phyloP scores from a whole-genome alignment of 148 eudicot genomes.

The Mesembryanthemum crystallinum region DNA sequence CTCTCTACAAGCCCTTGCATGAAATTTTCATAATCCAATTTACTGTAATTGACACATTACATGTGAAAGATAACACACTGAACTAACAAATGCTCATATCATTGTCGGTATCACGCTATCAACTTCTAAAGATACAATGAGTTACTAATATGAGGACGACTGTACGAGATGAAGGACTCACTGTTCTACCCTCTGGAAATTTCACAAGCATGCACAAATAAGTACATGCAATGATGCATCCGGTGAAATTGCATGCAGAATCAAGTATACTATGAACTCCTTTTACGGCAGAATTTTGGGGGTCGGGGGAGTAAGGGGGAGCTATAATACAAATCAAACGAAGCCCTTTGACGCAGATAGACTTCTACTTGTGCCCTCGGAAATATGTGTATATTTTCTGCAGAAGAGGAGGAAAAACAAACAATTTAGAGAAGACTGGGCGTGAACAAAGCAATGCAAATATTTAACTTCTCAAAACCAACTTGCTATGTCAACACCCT shows the following conservation, averaged over 20 bases:
- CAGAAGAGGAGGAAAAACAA: conserved; percentile 18
- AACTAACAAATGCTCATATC: not conserved
- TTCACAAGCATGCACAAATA: conserved; percentile 35
- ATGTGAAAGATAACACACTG: not conserved
- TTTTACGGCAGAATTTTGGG: not conserved
- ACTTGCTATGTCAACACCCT: not conserved
- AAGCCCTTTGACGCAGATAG: conserved; percentile 18
- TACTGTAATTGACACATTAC: not conserved
- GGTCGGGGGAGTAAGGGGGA: not conserved
- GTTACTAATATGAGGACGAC: not conserved
- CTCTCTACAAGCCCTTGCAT: not conserved
- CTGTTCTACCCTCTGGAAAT: not conserved
- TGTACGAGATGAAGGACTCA: not conserved
- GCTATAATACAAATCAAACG: conserved; percentile 14
- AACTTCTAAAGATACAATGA: conserved; percentile 10
- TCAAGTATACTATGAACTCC: conserved; percentile 15
- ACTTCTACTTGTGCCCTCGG: conserved; percentile 55
- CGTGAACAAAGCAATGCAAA: not conserved
- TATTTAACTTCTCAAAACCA: not conserved
- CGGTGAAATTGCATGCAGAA: conserved; percentile 2
- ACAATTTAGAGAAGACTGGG: not conserved
- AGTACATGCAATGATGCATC: conserved; percentile 14
- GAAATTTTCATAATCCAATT: not conserved
- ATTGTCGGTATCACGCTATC: conserved; percentile 10
- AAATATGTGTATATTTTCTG: conserved; percentile 75